Evolutionary conservation across 2,329 filamentous ascomycete genomes (phyloP), one percentile per base, ranked within the genome.

Genomic region (Chaetomium strumarium): DNA sequence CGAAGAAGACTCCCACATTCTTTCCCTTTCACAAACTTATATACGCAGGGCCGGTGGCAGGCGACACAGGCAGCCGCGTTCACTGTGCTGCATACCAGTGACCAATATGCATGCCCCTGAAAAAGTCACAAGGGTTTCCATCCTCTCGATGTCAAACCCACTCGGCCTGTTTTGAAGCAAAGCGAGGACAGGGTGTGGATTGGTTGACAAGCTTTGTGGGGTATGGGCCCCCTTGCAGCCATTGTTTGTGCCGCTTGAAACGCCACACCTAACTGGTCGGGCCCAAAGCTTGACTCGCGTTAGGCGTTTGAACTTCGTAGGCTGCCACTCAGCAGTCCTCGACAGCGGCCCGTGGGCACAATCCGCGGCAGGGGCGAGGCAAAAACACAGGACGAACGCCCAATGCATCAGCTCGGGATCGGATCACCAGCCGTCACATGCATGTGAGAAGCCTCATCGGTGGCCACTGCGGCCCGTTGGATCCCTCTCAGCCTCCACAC

Each of bases 101-200:
- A n/a, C 33, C 16, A 31, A 31, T n/a, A 24, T 24, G 24, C 33
- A 13, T 31, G 17, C 44, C 50, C 44, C 44, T 39, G 36, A 46
- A 17, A 40, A 39, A 43, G 36, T 20, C n/a, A 12, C 31, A 19
- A 36, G 24, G 40, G 42, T 20, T 49, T 20, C 24, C 13, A 30
- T 17, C 36, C 30, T 38, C 42, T n/a, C 43, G 3, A 14, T 14
- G 30, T 20, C 43, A 38, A 49, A 50, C 29, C 42, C 47, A 38
- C 29, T 31, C 34, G 51, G 30, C 50, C 46, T 7, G 46, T 47
- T 45, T 44, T 30, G 51, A 51, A 33, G 42, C 50, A 53, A 16
- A 12, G 5, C 12, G 50, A 41, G 41, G 51, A 24, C 17, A 55
- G 40, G 49, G 11, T 6, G 19, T 9, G 40, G 45, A 49, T 47